phyloP scores from a whole-genome alignment of 2,329 filamentous ascomycete species.

The Xylaria sp. region DNA sequence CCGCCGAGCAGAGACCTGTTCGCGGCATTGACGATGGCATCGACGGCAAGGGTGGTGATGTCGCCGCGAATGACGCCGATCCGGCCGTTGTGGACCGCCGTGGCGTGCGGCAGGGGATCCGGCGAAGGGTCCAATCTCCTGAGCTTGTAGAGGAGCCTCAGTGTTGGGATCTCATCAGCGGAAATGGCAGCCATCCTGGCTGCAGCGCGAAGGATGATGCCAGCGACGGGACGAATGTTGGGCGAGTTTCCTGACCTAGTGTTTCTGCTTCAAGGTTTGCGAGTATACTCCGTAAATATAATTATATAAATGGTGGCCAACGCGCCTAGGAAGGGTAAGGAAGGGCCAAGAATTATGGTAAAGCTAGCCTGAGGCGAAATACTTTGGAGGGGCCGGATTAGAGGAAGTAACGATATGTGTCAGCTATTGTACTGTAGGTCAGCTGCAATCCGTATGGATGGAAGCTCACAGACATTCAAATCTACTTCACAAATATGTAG shows the following conservation, averaged over 20 bases:
- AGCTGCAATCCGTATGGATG: no score
- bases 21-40: conserved; percentile 93
- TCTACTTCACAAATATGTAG: no score
- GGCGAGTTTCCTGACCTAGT: neutral
- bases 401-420: no score
- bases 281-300: no score
- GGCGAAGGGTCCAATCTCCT: conserved; percentile 56
- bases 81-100: conserved; percentile 69
- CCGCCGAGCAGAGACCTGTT: conserved; percentile 83
- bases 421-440: no score
- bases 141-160: conserved; percentile 73
- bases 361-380: no score
- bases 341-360: no score
- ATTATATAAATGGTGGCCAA: no score
- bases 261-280: no score
- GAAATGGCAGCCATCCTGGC: conserved; percentile 54
- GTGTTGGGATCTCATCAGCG: conserved; percentile 68
- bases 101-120: conserved; percentile 40
- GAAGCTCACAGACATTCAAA: no score
- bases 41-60: conserved; percentile 81
- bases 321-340: no score
- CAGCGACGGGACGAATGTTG: neutral
- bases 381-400: no score
- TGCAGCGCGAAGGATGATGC: conserved; percentile 30
- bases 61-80: conserved; percentile 79